Percentiles rank a stretch among this genome's conserved stretches.
phyloP scores from a whole-genome alignment of 495 filamentous ascomycete genomes.

The Penicillium canescens region DNA sequence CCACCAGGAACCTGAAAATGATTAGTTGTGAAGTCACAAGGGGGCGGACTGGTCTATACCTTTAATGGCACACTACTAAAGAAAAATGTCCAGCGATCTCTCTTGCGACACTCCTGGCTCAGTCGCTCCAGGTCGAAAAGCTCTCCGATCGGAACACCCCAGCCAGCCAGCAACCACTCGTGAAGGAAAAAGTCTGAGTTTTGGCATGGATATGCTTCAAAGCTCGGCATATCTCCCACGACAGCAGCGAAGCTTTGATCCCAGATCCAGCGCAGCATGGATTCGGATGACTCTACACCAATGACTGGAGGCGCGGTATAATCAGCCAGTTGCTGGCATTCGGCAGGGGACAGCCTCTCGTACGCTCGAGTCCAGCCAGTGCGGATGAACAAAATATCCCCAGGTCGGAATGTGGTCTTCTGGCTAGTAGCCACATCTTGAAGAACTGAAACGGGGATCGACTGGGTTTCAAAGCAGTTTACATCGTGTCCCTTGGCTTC shows the following conservation, averaged over 20 bases:
- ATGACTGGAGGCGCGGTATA: constrained; percentile 31
- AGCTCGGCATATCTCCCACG: constrained; percentile 49
- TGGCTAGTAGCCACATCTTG: constrained; percentile 36
- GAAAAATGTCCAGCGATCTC: constrained; percentile 51
- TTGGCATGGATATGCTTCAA: constrained; percentile 42
- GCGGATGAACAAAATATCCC: constrained; percentile 59
- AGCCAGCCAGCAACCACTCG: constrained; percentile 54
- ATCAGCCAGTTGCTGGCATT: constrained; percentile 30
- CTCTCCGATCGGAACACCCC: constrained; percentile 61
- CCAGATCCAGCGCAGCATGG: constrained; percentile 50
- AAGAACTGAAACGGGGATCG: constrained; percentile 43
- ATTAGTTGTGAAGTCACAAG: background rate
- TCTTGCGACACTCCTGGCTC: constrained; percentile 41
- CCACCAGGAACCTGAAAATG: constrained; percentile 44
- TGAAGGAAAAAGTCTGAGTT: constrained; percentile 39
- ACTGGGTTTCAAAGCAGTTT: constrained; percentile 36
- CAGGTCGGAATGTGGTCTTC: constrained; percentile 38
- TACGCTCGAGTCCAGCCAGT: constrained; percentile 50
- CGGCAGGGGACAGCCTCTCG: constrained; percentile 27
- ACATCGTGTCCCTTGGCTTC: constrained; percentile 33
- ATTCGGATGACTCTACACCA: constrained; percentile 46
- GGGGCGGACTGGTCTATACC: constrained; percentile 22
- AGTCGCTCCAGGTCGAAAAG: constrained; percentile 57
- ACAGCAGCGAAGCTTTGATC: constrained; percentile 51
- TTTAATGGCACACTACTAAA: constrained; percentile 57